phyloP scores from a whole-genome alignment of 116 monocot species.

The Posidonia oceanica region DNA sequence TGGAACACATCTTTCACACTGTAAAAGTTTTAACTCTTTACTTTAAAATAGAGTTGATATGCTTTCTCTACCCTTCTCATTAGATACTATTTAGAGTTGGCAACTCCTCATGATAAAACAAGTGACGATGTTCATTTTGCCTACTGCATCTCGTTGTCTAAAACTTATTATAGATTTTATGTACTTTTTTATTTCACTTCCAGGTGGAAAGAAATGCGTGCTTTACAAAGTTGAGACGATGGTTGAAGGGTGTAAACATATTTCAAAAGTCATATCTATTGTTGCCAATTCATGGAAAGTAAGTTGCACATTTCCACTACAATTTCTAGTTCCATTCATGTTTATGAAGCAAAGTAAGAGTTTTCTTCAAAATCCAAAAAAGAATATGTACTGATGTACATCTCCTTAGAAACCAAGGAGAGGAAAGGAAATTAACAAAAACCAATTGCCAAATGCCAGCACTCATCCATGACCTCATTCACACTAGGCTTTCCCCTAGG shows the following conservation, averaged over 20 bases:
- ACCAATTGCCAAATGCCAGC: no score
- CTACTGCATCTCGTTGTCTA: not conserved
- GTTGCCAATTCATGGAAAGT: constrained; percentile 87
- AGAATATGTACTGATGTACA: no score
- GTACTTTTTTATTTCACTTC: constrained; percentile 4
- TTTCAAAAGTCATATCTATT: constrained; percentile 81
- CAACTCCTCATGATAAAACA: not conserved
- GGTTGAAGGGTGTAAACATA: constrained; percentile 90
- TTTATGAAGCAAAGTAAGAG: not conserved
- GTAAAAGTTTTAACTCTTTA: no score
- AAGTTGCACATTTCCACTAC: constrained; percentile 20
- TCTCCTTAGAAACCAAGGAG: no score
- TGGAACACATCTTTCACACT: no score
- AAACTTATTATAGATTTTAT: not conserved
- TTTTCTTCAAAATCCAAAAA: no score
- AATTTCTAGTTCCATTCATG: not conserved
- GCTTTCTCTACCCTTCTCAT: not conserved
- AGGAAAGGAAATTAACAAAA: no score
- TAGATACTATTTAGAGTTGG: no score
- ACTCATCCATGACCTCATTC: no score
- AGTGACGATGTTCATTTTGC: not conserved
- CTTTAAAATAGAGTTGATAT: not conserved
- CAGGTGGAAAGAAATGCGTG: constrained; percentile 38
- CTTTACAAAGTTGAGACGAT: constrained; percentile 71
- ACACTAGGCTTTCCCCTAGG: no score